Percentiles rank a stretch among this genome's conserved stretches.
Evolutionary conservation across 192 early-diverging fungal genomes (phyloP).

Genomic region (Coemansia sp.): DNA sequence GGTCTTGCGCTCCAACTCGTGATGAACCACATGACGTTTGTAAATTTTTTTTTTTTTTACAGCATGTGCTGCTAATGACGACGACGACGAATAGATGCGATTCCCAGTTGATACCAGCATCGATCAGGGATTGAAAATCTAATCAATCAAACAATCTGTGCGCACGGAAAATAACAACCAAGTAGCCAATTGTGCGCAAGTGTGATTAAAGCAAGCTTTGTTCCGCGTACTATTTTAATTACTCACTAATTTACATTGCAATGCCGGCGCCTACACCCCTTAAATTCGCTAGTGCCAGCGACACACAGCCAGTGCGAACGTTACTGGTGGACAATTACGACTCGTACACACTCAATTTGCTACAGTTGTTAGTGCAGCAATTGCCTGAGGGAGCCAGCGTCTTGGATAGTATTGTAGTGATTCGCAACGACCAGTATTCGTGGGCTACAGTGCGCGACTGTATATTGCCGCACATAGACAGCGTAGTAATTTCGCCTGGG

Average conservation of each 20-base stretch:
- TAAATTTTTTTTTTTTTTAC: neutral
- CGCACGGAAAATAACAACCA: neutral
- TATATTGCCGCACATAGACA: conserved; percentile 84
- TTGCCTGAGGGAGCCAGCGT: neutral
- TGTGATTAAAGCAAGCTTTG: neutral
- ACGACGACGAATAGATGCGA: neutral
- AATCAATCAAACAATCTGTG: neutral
- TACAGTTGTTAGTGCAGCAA: conserved; percentile 62
- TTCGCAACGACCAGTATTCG: conserved; percentile 89
- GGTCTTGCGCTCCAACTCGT: neutral
- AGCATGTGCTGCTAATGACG: too few relatives aligned
- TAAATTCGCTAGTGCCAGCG: neutral
- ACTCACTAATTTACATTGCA: neutral
- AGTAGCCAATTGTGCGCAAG: neutral
- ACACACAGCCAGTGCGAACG: conserved; percentile 25
- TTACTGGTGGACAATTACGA: conserved; percentile 97
- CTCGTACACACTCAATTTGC: conserved; percentile 96
- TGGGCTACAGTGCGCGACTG: conserved; percentile 63
- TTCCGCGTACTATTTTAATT: neutral
- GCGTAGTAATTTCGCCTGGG: conserved; percentile 90
- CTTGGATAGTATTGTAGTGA: conserved; percentile 66
- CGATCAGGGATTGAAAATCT: neutral
- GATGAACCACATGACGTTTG: neutral
- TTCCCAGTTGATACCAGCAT: neutral
- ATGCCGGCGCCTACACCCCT: neutral